Conservation (phyloP, 2,329 filamentous ascomycete species). For the Aspergillus cejpii region DNA sequence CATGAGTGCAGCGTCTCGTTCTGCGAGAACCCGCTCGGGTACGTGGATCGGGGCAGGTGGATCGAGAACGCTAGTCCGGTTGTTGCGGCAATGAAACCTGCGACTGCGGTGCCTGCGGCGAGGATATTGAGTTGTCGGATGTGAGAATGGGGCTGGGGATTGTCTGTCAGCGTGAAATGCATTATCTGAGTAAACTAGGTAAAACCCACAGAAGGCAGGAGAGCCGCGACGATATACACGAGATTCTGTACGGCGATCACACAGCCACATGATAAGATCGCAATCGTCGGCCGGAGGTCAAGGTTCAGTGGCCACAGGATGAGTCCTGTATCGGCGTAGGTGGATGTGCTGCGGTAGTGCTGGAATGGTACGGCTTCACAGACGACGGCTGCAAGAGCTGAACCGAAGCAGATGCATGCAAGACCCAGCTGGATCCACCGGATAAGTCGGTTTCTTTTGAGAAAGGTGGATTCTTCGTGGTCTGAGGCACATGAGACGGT, state of each 20-base stretch:
- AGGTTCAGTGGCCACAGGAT: slow-evolving; percentile 40
- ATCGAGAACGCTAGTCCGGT: slow-evolving; percentile 30
- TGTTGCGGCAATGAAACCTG: slow-evolving; percentile 34
- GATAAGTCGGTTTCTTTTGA: slow-evolving; percentile 29
- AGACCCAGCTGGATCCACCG: slow-evolving; percentile 33
- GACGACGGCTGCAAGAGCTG: slow-evolving; percentile 29
- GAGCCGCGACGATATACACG: slow-evolving; percentile 28
- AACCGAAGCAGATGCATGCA: slow-evolving; percentile 25
- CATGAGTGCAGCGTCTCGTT: slow-evolving; percentile 38
- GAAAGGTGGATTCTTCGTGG: slow-evolving; percentile 33
- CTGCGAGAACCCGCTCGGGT: slow-evolving; percentile 24
- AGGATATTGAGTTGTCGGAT: slow-evolving; percentile 32
- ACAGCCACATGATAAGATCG: slow-evolving; percentile 32
- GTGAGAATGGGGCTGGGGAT: slow-evolving; percentile 30
- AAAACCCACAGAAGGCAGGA: slow-evolving; percentile 34
- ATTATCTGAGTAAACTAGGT: slow-evolving; percentile 1
- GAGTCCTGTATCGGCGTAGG: slow-evolving; percentile 30
- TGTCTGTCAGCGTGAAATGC: neutral
- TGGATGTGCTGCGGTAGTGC: slow-evolving; percentile 35
- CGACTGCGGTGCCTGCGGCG: slow-evolving; percentile 28
- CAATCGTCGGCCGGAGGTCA: slow-evolving; percentile 37
- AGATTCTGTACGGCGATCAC: slow-evolving; percentile 31
- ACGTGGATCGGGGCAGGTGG: slow-evolving; percentile 27
- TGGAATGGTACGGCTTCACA: slow-evolving; percentile 37
- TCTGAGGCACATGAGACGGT: slow-evolving; percentile 27